Base-by-base conservation (phyloP, 1,139 yeast species). In the Geotrichum cucujoidarum region DNA sequence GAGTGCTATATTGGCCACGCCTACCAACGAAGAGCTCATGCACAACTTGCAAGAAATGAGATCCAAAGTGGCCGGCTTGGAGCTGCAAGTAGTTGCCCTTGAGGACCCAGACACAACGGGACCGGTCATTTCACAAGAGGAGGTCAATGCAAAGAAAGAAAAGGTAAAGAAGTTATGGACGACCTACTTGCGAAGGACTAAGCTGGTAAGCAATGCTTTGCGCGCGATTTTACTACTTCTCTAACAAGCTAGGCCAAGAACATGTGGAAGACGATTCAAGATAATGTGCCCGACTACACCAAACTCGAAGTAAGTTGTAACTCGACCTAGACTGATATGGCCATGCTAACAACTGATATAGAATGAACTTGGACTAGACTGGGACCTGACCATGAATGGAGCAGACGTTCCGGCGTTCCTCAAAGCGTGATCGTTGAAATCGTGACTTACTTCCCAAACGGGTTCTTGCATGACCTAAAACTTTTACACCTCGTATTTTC, bases 201-300 rank as follows among this genome's bases (percentile, higher is more conserved):
- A 48, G 20, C 22, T 54, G n/a, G 55, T 52, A 30, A 32, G 53
- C 33, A n/a, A n/a, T n/a, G n/a, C n/a, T n/a, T n/a, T n/a, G n/a
- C n/a, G n/a, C n/a, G n/a, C n/a, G n/a, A 24, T 24, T 24, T 24
- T 6, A 24, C 8, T 24, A 6, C 8, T 24, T 24, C 8, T 6
- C 27, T 24, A 10, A 6, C 8, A 24, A 24, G 10, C 25, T 31
- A 49, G 52, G 50, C 45, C 21, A 32, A 38, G 17, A 37, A 14
- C 16, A 35, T 49, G 22, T 45, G 49, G 49, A 49, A 36, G 18
- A 43, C 43, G 11, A 45, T 49, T 8, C 39, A 40, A n/a, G 52
- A 49, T 7, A 49, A 45, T 29, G 43, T 41, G 24, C 40, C 47
- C 6, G 31, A 49, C 4, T 22, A 17, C 25, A 33, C 22, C 24